A percentile compares a stretch with the other conserved stretches of the same genome.
phyloP scores from a whole-genome alignment of 768 basidiomycete genomes.

The Fistulinella prunicolor region DNA sequence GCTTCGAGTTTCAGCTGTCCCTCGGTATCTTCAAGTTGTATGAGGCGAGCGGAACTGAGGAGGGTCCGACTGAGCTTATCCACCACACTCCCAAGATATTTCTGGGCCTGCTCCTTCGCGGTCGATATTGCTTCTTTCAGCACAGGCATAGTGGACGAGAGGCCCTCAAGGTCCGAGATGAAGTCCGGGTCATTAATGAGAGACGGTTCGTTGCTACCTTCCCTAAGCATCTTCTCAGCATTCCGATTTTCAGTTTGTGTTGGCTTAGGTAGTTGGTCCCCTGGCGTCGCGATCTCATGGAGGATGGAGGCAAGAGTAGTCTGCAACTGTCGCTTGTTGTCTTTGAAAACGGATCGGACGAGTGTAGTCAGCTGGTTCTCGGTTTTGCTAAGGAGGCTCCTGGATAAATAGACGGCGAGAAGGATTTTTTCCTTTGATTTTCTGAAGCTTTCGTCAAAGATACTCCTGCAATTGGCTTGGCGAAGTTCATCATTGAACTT shows the following conservation, averaged over 20 bases:
- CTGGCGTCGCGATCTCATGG: conserved; percentile 5
- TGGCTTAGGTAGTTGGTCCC: conserved; percentile 1
- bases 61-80: conserved; percentile 19
- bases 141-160: conserved; percentile 10
- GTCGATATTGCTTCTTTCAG: conserved; percentile 15
- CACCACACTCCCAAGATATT: conserved; percentile 15
- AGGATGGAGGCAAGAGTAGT: conserved; percentile 16
- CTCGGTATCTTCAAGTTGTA: conserved; percentile 18
- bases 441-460: conserved; percentile 19
- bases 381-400: conserved; percentile 9
- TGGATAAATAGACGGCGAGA: conserved; percentile 16
- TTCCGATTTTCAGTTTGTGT: conserved; percentile 8
- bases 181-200: conserved; percentile 23
- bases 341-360: conserved; percentile 13
- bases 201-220: conserved; percentile 17
- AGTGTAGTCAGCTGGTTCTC: conserved; percentile 14
- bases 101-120: conserved; percentile 18
- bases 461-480: conserved; percentile 10
- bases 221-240: conserved; percentile 23
- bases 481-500: conserved; percentile 18
- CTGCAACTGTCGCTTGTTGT: conserved; percentile 12
- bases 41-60: conserved; percentile 3
- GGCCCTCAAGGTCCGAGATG: conserved; percentile 19
- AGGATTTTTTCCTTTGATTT: conserved; percentile 24
- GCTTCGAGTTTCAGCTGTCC: conserved; percentile 14